Evolutionary conservation across 1,284 basidiomycete species (phyloP).

Genomic region (Tilletia setariae): DNA sequence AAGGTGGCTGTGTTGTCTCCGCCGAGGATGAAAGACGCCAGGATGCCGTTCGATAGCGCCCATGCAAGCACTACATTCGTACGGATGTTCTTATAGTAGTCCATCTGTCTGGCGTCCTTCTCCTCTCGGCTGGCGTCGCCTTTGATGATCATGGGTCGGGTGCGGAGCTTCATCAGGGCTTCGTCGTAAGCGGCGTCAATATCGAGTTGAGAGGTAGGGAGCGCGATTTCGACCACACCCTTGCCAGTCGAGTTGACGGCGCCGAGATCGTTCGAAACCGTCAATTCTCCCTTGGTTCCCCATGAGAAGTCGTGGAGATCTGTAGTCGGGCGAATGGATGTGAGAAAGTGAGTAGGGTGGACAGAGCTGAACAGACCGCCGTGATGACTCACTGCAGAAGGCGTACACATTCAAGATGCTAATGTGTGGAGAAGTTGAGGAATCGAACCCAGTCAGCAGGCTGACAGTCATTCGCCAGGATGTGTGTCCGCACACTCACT

Average conservation of each 20-base stretch:
- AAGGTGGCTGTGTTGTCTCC: constrained; percentile 36
- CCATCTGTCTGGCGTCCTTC: constrained; percentile 46
- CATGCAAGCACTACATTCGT: constrained; percentile 85
- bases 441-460: constrained; percentile 15
- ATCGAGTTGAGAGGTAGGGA: constrained; percentile 79
- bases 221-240: constrained; percentile 74
- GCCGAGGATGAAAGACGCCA: constrained; percentile 48
- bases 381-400: constrained; percentile 26
- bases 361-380: constrained; percentile 21
- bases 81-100: constrained; percentile 66
- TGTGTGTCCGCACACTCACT: constrained; percentile 47
- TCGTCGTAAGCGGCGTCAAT: constrained; percentile 86
- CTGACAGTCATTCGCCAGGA: neutral
- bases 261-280: constrained; percentile 49
- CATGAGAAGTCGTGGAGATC: constrained; percentile 38
- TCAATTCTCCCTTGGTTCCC: constrained; percentile 74
- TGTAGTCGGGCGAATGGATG: neutral
- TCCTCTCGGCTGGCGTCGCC: constrained; percentile 48
- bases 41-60: constrained; percentile 69
- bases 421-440: constrained; percentile 48
- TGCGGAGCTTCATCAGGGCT: constrained; percentile 74
- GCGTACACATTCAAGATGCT: constrained; percentile 61
- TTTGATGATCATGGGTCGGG: constrained; percentile 59
- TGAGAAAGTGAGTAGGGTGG: neutral
- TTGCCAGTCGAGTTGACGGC: constrained; percentile 42